These are phyloP conservation scores for Geopyxis carbonaria DNA, from an alignment of 495 filamentous ascomycete genomes.

Conservation along the genomic window DNA sequence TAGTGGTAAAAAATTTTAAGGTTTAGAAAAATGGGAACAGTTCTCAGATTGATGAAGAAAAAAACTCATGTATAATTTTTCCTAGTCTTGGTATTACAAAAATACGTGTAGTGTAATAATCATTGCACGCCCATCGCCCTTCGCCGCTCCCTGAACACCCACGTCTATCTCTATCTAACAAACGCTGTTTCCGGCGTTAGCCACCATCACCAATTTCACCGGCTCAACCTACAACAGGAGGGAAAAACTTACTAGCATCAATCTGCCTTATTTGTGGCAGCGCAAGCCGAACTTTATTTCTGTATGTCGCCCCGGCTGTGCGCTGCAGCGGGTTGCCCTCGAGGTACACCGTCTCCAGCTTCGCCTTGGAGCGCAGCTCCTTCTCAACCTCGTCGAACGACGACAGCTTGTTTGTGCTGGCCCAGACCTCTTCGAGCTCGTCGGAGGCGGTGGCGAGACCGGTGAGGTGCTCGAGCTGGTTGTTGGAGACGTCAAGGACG, in stretches of 20 bases:
- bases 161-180: too few relatives aligned
- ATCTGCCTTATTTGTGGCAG: slow-evolving; percentile 81
- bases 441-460: slow-evolving; percentile 46
- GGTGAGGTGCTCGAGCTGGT: slow-evolving; percentile 57
- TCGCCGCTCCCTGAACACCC: too few relatives aligned
- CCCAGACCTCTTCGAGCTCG: slow-evolving; percentile 82
- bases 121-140: too few relatives aligned
- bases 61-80: too few relatives aligned
- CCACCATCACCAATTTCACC: too few relatives aligned
- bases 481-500: slow-evolving; percentile 79
- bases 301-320: slow-evolving; percentile 56
- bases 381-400: slow-evolving; percentile 73
- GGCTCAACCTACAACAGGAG: too few relatives aligned
- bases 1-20: too few relatives aligned
- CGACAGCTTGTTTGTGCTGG: slow-evolving; percentile 65
- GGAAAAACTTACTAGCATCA: slow-evolving; percentile 71
- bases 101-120: too few relatives aligned
- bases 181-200: too few relatives aligned
- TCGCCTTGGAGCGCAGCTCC: slow-evolving; percentile 47
- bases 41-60: too few relatives aligned
- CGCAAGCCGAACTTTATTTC: slow-evolving; percentile 80
- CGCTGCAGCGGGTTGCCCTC: slow-evolving; percentile 86
- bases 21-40: too few relatives aligned
- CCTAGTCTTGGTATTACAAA: too few relatives aligned
- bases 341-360: slow-evolving; percentile 85